Percentiles rank a stretch among this genome's conserved stretches.
Evolutionary conservation across 2,329 filamentous ascomycete genomes (phyloP).

Genomic region (Thermoascus crustaceus): DNA sequence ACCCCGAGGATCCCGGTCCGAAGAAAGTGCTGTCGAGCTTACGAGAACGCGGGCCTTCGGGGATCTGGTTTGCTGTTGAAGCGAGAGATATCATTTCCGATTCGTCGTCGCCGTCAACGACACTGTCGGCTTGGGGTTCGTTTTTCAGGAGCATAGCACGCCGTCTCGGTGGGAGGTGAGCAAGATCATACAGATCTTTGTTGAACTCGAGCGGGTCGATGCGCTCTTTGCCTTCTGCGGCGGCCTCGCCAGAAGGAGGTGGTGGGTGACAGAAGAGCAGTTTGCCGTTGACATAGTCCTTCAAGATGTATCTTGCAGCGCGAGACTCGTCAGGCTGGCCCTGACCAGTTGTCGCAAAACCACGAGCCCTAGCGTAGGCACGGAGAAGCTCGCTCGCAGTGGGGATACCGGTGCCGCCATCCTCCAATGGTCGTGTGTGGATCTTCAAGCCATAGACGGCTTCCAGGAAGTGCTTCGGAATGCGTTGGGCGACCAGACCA

Average conservation of each 20-base stretch:
- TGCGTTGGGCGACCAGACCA: constrained; percentile 70
- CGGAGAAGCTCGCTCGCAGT: constrained; percentile 77
- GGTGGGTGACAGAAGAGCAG: constrained; percentile 87
- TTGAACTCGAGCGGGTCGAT: constrained; percentile 76
- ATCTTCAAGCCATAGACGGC: constrained; percentile 92
- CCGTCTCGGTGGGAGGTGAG: constrained; percentile 74
- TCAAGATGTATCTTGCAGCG: constrained; percentile 80
- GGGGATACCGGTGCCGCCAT: constrained; percentile 82
- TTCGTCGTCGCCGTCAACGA: constrained; percentile 30
- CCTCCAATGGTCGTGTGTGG: constrained; percentile 67
- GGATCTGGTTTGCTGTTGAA: constrained; percentile 23
- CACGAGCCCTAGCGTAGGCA: constrained; percentile 80
- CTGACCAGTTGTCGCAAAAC: constrained; percentile 80
- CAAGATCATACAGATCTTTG: constrained; percentile 73
- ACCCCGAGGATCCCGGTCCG: constrained; percentile 49
- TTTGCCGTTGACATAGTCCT: constrained; percentile 97
- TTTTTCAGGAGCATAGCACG: constrained; percentile 50
- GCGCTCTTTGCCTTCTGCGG: constrained; percentile 29
- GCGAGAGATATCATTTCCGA: constrained; percentile 15
- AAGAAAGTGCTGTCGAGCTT: constrained; percentile 89
- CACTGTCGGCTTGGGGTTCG: constrained; percentile 33
- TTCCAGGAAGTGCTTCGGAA: constrained; percentile 83
- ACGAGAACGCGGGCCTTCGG: constrained; percentile 63
- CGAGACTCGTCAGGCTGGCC: constrained; percentile 90
- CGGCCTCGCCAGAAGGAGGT: constrained; percentile 45